phyloP scores from a whole-genome alignment of 139 green algal species.

The Desmodesmus armatus region DNA sequence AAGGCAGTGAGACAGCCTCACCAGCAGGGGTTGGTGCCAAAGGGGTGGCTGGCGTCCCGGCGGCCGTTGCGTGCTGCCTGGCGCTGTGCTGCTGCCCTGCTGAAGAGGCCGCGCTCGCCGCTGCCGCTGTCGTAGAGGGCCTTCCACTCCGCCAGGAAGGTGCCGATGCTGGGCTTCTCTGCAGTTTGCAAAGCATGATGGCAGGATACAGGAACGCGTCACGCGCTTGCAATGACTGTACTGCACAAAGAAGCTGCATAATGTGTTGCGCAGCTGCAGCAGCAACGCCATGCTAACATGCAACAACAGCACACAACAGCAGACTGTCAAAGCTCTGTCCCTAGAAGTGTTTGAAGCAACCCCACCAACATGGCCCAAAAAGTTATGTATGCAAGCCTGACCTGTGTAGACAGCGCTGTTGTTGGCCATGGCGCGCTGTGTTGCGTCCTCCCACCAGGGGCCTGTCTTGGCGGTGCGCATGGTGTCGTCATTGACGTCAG shows the following conservation, averaged over 20 bases:
- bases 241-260: not conserved
- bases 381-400: not conserved
- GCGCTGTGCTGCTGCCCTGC: conserved; percentile 38
- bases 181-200: no score
- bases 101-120: conserved; percentile 62
- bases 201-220: no score
- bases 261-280: not conserved
- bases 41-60: conserved; percentile 32
- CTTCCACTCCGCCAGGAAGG: conserved; percentile 57
- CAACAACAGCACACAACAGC: no score
- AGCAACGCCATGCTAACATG: not conserved
- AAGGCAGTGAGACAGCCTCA: not conserved
- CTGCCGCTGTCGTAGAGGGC: conserved; percentile 53
- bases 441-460: conserved; percentile 53
- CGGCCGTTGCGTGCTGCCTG: conserved; percentile 45
- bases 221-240: not conserved
- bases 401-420: conserved; percentile 57
- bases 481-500: conserved; percentile 30
- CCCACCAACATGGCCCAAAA: no score
- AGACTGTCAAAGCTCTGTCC: no score
- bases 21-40: conserved; percentile 63
- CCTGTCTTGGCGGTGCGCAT: conserved; percentile 59
- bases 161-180: conserved; percentile 42
- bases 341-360: no score
- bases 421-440: conserved; percentile 58